Conservation (phyloP, 345 rosid species). For the Pugionium dolabratum region DNA sequence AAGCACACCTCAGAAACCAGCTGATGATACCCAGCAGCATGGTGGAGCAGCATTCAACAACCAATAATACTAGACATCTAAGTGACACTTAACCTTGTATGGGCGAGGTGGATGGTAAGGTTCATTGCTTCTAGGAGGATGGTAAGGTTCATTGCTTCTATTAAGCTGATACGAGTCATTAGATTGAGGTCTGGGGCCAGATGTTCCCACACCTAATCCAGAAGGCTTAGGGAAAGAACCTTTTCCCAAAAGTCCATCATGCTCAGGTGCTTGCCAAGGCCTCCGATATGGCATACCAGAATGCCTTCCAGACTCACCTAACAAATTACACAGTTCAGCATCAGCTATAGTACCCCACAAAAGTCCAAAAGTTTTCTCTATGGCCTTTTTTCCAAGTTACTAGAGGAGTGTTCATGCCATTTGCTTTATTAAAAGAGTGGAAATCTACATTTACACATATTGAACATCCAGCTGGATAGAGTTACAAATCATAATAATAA, state of each 20-base stretch:
- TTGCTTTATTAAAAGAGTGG: neutral
- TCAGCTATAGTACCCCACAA: conserved; percentile 12
- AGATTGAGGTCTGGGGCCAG: conserved; percentile 61
- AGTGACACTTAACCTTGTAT: conserved; percentile 61
- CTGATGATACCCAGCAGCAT: conserved; percentile 18
- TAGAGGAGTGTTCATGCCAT: conserved; percentile 10
- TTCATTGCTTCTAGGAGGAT: conserved; percentile 48
- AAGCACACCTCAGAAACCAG: conserved; percentile 12
- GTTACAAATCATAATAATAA: conserved; percentile 6
- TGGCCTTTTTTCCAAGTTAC: conserved; percentile 22
- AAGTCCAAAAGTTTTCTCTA: conserved; percentile 8
- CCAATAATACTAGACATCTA: neutral
- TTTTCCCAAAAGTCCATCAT: conserved; percentile 98
- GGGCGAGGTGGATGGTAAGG: conserved; percentile 46
- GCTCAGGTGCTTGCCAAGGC: conserved; percentile 82
- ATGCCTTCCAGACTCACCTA: conserved; percentile 69
- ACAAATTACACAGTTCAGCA: conserved; percentile 22
- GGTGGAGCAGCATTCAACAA: conserved; percentile 28
- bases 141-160: conserved; percentile 81
- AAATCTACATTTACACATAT: conserved; percentile 19
- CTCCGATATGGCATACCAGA: conserved; percentile 70
- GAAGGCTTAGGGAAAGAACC: conserved; percentile 89
- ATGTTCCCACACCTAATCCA: conserved; percentile 59
- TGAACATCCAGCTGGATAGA: conserved; percentile 25
- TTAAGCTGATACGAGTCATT: conserved; percentile 65